A percentile compares a stretch with the other conserved stretches of the same genome.
phyloP scores from a whole-genome alignment of 73 alveolate species.

The Blepharisma stoltei region DNA sequence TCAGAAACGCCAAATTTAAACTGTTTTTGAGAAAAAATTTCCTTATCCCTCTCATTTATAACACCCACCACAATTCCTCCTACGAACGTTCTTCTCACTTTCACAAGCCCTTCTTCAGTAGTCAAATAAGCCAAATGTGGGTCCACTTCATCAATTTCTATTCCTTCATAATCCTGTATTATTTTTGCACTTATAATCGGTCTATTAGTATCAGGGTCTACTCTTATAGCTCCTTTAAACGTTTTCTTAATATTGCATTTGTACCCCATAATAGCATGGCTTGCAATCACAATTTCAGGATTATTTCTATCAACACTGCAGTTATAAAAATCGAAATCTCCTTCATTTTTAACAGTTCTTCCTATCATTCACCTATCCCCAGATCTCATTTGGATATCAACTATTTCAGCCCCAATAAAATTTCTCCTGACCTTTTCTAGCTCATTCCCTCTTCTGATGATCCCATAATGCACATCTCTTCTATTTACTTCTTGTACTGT shows the following conservation, averaged over 20 bases:
- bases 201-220: not conserved
- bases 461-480: not conserved
- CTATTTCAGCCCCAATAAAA: not conserved
- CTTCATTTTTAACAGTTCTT: constrained; percentile 10
- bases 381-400: not conserved
- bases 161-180: not conserved
- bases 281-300: constrained; percentile 4
- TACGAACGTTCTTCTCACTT: not conserved
- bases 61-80: constrained; percentile 14
- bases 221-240: not conserved
- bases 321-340: not conserved
- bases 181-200: not conserved
- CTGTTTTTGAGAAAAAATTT: too few relatives aligned
- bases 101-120: not conserved
- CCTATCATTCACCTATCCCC: not conserved
- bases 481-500: not conserved
- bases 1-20: too few relatives aligned
- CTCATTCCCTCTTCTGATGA: not conserved
- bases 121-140: not conserved
- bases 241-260: not conserved
- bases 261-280: not conserved
- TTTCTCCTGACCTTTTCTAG: not conserved
- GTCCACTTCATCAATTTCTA: not conserved
- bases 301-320: not conserved
- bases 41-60: not conserved